These are phyloP conservation scores for Cryphonectria nitschkei DNA, from an alignment of 2,329 filamentous ascomycete genomes.

Conservation along the genomic window DNA sequence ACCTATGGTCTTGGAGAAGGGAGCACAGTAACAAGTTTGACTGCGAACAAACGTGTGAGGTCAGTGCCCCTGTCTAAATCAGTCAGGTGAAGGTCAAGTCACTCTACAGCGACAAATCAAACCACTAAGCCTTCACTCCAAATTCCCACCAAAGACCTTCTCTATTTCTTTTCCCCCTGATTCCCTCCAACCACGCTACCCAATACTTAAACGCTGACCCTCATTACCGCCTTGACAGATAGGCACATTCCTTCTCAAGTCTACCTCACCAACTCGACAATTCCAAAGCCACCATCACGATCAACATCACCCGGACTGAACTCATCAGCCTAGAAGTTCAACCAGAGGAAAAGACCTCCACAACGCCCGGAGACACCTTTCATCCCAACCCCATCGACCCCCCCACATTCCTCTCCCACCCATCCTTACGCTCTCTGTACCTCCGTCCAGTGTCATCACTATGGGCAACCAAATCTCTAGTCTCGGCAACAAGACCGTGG, in stretches of 20 bases:
- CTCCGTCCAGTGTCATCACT: slow-evolving; percentile 25
- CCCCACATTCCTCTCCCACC: neutral
- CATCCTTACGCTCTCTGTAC: neutral
- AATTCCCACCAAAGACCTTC: neutral
- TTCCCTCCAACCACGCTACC: neutral
- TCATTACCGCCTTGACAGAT: slow-evolving; percentile 2
- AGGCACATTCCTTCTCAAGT: neutral
- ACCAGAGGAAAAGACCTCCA: neutral
- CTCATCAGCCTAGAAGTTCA: neutral
- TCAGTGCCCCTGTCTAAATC: slow-evolving; percentile 15
- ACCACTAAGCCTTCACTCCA: neutral
- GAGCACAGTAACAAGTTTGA: neutral
- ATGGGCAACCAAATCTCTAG: slow-evolving; percentile 43
- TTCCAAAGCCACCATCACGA: neutral
- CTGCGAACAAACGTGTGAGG: slow-evolving; percentile 2
- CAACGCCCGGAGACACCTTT: neutral
- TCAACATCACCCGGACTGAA: neutral
- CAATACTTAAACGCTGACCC: neutral
- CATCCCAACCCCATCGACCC: neutral
- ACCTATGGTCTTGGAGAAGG: slow-evolving; percentile 1
- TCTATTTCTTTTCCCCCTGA: neutral
- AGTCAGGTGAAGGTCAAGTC: slow-evolving; percentile 6
- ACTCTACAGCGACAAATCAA: neutral
- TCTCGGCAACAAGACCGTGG: slow-evolving; percentile 31
- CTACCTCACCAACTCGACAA: neutral